Evolutionary conservation across 2,329 filamentous ascomycete genomes (phyloP), one percentile per base, ranked within the genome.

Genomic region (Colletotrichum liaoningense): DNA sequence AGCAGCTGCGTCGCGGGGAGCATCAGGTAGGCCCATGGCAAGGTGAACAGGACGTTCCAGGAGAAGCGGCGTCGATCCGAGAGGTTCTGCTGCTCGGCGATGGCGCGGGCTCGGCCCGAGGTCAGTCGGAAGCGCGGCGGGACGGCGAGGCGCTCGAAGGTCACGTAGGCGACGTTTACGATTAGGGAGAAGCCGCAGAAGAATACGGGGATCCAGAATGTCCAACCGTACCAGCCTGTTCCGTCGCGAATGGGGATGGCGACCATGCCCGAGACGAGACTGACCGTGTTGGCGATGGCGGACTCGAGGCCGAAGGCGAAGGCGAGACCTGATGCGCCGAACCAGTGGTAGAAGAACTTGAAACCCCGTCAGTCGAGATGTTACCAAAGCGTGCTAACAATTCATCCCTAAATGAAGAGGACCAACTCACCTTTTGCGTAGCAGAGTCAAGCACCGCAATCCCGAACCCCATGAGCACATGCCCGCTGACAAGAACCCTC

Each of bases 291-390:
- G 5, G 77, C 67, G 19, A 78, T 69, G 30, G 76, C 77, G 19
- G 67, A 78, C 59, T 77, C 77, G 22, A 78, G 76, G 1, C 77
- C 76, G 16, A 78, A 77, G 38, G 75, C 76, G 14, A 78, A 76
- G 26, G 77, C 77, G 3, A 78, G 72, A 0, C 75, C 77, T 11
- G 60, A 69, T 1, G 76, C 75, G 11, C 77, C 77, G 14, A 78
- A 78, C 77, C 77, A 78, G 62, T 78, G 74, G 35, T 78, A 78
- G 49, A 78, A 74, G 67, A 78, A 78, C 77, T 78, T 16, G 22
- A 46, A 28, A 2, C 4, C 56, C 9, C 65, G 22, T 38, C 26
- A 30, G 49, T 4, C 9, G 33, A 16, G n/a, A 8, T 12, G 35
- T 11, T 33, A 33, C 9, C 26, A 9, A 5, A 49, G 0, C 1